Conservation (phyloP, 129 eudicot species). For the Artemisia annua region DNA sequence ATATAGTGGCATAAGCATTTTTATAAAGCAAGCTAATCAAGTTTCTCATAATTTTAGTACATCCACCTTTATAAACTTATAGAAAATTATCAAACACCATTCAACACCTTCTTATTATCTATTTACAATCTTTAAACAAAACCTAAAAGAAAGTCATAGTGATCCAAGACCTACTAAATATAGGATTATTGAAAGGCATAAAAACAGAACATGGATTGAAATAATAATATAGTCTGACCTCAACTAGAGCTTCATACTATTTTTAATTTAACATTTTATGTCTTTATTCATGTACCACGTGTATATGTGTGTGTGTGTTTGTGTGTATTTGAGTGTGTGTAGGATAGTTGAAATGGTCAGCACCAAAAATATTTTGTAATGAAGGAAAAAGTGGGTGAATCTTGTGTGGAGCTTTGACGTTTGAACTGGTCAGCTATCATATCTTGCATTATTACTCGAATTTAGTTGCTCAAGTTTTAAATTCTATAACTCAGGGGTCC, state of each 20-base stretch:
- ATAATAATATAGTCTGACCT: constrained; percentile 24
- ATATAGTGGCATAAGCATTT: background rate
- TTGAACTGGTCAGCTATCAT: constrained; percentile 61
- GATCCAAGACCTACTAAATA: background rate
- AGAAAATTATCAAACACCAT: background rate
- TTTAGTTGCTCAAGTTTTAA: constrained; percentile 15
- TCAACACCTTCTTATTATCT: background rate
- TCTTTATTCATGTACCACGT: background rate
- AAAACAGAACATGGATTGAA: constrained; percentile 25
- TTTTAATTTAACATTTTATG: background rate
- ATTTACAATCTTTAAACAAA: background rate
- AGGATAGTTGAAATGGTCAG: constrained; percentile 32
- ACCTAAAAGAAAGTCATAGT: background rate
- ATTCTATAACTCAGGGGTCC: background rate
- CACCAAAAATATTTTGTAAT: constrained; percentile 20
- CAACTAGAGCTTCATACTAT: constrained; percentile 17
- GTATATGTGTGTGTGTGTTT: constrained; percentile 17
- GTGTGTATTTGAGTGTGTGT: constrained; percentile 23
- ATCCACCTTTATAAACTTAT: too few species aligned
- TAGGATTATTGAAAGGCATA: background rate
- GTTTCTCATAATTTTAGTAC: too few species aligned
- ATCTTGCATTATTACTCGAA: constrained; percentile 26
- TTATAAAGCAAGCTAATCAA: background rate
- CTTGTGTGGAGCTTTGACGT: background rate
- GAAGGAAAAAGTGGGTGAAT: constrained; percentile 20